Evolutionary conservation across 306 rosid species (phyloP).

Genomic region (Trichosanthes truncata): DNA sequence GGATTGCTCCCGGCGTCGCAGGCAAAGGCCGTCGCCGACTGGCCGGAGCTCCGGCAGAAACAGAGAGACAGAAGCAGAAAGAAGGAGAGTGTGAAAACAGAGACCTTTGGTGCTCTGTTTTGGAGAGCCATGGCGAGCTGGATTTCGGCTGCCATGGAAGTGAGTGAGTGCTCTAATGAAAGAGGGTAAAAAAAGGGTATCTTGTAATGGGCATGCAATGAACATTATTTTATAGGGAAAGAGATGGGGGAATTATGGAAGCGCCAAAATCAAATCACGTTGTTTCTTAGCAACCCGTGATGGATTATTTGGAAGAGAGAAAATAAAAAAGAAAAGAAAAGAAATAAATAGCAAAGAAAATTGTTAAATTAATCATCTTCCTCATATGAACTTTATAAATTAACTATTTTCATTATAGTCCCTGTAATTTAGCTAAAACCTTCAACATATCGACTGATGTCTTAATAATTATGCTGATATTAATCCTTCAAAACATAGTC

Average conservation of each 20-base stretch:
- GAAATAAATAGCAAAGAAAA: not conserved
- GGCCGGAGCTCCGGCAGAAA: slow-evolving; percentile 26
- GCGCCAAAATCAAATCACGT: slow-evolving; percentile 9
- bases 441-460: no score
- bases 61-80: slow-evolving; percentile 11
- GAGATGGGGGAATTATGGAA: not conserved
- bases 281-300: slow-evolving; percentile 62
- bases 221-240: not conserved
- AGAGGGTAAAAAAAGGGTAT: slow-evolving; percentile 10
- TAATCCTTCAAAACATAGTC: no score
- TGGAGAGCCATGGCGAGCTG: slow-evolving; percentile 25
- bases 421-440: not conserved
- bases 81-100: slow-evolving; percentile 28
- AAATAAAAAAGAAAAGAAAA: not conserved
- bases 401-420: not conserved
- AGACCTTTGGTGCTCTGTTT: slow-evolving; percentile 47
- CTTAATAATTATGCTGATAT: no score
- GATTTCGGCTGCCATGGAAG: not conserved
- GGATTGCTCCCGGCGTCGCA: slow-evolving; percentile 42
- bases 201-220: not conserved
- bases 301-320: not conserved
- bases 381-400: no score
- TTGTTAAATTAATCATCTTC: no score
- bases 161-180: not conserved
- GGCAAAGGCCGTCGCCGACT: slow-evolving; percentile 47